These are phyloP conservation scores for Aspergillus costaricaensis DNA, from an alignment of 2,329 filamentous ascomycete species.

Conservation along the genomic window DNA sequence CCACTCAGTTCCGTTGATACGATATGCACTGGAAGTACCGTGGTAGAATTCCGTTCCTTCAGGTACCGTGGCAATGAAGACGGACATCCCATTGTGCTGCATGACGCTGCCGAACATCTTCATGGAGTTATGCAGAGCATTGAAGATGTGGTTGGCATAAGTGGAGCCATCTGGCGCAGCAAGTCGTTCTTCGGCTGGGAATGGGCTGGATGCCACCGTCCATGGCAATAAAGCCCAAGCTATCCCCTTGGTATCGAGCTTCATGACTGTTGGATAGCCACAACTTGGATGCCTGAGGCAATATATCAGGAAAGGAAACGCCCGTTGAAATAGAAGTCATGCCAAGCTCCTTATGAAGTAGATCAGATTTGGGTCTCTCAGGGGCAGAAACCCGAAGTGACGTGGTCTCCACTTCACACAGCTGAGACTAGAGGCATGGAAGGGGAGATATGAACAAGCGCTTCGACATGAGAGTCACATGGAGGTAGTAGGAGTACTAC, in stretches of 20 bases:
- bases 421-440: not conserved
- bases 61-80: not conserved
- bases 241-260: not conserved
- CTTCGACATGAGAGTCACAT: not conserved
- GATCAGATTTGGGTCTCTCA: not conserved
- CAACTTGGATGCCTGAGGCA: not conserved
- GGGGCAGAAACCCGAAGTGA: not conserved
- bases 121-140: not conserved
- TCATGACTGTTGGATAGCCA: not conserved
- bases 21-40: not conserved
- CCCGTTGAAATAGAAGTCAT: not conserved
- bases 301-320: not conserved
- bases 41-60: not conserved
- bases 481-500: not conserved
- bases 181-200: not conserved
- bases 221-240: not conserved
- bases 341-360: not conserved
- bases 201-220: not conserved
- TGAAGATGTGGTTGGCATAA: not conserved
- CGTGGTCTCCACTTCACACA: not conserved
- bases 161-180: not conserved
- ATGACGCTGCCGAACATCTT: not conserved
- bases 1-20: not conserved
- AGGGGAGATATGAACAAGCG: not conserved
- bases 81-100: not conserved